Conservation (phyloP, 331 rosid species). For the Spiraea crenata region DNA sequence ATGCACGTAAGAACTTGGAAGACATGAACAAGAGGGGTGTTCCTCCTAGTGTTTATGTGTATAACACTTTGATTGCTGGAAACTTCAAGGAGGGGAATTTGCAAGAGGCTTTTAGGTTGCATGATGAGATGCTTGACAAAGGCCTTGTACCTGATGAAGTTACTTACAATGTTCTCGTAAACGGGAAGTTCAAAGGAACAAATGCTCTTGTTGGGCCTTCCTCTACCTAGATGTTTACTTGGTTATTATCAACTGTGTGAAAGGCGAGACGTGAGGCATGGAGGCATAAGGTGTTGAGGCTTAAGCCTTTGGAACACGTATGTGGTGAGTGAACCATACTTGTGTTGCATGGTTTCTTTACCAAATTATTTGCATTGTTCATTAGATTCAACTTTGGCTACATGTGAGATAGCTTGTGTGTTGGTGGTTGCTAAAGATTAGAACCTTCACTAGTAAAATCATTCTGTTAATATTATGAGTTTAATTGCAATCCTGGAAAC, state of each 20-base stretch:
- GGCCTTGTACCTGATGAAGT: slow-evolving; percentile 65
- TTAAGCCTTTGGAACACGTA: too few species aligned
- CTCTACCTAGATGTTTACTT: slow-evolving; percentile 5
- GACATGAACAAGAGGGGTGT: slow-evolving; percentile 47
- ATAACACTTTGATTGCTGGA: slow-evolving; percentile 67
- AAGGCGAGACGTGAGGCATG: too few species aligned
- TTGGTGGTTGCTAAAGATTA: not conserved
- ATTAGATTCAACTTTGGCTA: not conserved
- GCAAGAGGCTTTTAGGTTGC: slow-evolving; percentile 67
- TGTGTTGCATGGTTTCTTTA: too few species aligned
- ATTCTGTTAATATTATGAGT: not conserved
- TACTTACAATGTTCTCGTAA: slow-evolving; percentile 67
- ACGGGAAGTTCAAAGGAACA: slow-evolving; percentile 52
- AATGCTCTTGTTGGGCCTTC: slow-evolving; percentile 25
- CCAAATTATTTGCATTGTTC: not conserved
- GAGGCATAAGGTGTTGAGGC: too few species aligned
- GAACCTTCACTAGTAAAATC: not conserved
- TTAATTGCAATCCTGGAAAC: not conserved
- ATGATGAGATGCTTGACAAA: slow-evolving; percentile 82
- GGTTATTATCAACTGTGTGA: not conserved
- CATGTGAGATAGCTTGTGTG: not conserved
- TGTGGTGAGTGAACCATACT: not conserved
- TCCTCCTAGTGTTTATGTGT: slow-evolving; percentile 54
- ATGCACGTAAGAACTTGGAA: slow-evolving; percentile 55
- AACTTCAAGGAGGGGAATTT: slow-evolving; percentile 67